phyloP scores from a whole-genome alignment of 73 alveolate species.

The Paramecium caudatum region DNA sequence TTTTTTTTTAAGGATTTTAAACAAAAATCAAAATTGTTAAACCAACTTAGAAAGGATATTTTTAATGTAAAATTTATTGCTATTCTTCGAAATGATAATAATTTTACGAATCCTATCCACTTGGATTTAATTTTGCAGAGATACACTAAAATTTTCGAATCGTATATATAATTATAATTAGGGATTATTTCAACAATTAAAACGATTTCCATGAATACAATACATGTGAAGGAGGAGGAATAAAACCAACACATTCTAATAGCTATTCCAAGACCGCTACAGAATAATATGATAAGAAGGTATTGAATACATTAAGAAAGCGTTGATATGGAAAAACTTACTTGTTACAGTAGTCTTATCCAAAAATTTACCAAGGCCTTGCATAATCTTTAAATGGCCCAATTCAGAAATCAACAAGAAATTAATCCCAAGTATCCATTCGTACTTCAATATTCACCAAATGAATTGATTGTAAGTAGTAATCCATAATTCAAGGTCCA shows the following conservation, averaged over 20 bases:
- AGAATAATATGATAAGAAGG: background rate
- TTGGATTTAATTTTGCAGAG: too few species aligned
- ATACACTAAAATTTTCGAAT: too few species aligned
- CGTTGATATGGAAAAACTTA: background rate
- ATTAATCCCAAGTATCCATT: background rate
- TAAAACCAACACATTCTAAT: background rate
- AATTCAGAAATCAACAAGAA: background rate
- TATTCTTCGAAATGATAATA: too few species aligned
- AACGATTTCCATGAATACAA: too few species aligned
- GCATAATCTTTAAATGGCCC: background rate
- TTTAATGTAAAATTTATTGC: too few species aligned
- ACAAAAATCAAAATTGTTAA: too few species aligned
- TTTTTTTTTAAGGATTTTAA: too few species aligned
- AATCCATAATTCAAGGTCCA: background rate
- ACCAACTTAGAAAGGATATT: too few species aligned
- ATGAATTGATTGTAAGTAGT: constrained; percentile 19
- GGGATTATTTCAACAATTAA: too few species aligned
- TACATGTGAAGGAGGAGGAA: constrained; percentile 41
- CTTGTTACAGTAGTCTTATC: background rate
- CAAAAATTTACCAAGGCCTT: background rate
- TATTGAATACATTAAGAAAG: too few species aligned
- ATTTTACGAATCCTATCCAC: too few species aligned
- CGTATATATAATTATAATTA: too few species aligned
- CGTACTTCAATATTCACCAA: background rate
- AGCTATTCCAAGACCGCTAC: background rate